phyloP scores from a whole-genome alignment of 2,329 filamentous ascomycete species.

The Dactylellina leptospora region DNA sequence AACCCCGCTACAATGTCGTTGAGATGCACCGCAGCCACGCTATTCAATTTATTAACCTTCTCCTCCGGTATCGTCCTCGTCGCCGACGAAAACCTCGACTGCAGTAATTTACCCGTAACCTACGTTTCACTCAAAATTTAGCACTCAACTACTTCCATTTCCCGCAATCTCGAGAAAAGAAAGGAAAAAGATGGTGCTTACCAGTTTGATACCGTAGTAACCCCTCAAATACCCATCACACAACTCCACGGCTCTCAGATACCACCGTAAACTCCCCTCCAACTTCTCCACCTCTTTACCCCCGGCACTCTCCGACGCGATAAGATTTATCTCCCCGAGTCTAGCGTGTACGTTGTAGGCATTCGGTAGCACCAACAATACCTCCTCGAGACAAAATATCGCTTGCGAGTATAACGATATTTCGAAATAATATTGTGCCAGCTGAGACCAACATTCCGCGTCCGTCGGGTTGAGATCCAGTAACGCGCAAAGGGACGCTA shows the following conservation, averaged over 20 bases:
- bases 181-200: constrained; percentile 58
- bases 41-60: constrained; percentile 74
- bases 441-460: constrained; percentile 90
- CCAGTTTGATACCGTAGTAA: constrained; percentile 88
- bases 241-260: constrained; percentile 88
- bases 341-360: constrained; percentile 85
- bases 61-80: constrained; percentile 56
- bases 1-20: constrained; percentile 76
- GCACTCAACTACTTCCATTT: too few species aligned
- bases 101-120: constrained; percentile 55
- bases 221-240: constrained; percentile 92
- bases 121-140: constrained; percentile 57
- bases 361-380: constrained; percentile 84
- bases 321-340: constrained; percentile 82
- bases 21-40: constrained; percentile 76
- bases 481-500: constrained; percentile 75
- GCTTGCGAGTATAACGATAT: constrained; percentile 83
- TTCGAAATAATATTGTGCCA: constrained; percentile 83
- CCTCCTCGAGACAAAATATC: constrained; percentile 88
- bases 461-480: constrained; percentile 88
- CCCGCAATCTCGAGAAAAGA: background rate
- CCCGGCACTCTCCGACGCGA: constrained; percentile 64
- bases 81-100: constrained; percentile 25
- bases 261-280: constrained; percentile 80
- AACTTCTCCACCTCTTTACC: constrained; percentile 60